A percentile compares a stretch with the other conserved stretches of the same genome.
These are phyloP conservation scores for Torulaspora quercuum DNA, from an alignment of 805 yeast genomes.

Conservation along the genomic window DNA sequence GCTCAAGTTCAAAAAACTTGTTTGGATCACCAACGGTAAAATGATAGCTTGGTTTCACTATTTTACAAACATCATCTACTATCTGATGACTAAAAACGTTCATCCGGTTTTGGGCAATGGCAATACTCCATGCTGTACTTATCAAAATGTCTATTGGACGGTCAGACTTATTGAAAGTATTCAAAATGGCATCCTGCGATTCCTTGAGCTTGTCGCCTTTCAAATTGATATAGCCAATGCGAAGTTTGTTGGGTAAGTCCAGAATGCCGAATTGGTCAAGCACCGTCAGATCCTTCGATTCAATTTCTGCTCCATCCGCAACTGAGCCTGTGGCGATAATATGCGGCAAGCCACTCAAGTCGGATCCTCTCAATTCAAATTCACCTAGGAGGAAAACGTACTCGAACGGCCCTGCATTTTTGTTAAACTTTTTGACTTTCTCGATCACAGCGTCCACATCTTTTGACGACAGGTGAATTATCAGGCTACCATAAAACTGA, in stretches of 20 bases:
- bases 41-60: slow-evolving; percentile 60
- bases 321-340: slow-evolving; percentile 12
- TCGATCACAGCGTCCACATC: slow-evolving; percentile 36
- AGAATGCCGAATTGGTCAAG: slow-evolving; percentile 39
- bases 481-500: slow-evolving; percentile 12
- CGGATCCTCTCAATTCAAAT: slow-evolving; percentile 17
- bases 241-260: slow-evolving; percentile 45
- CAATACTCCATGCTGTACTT: slow-evolving; percentile 58
- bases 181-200: slow-evolving; percentile 29
- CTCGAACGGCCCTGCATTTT: slow-evolving; percentile 66
- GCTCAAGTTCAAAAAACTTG: slow-evolving; percentile 50
- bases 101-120: slow-evolving; percentile 45
- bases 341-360: slow-evolving; percentile 22
- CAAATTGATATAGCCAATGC: slow-evolving; percentile 46
- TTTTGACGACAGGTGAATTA: slow-evolving; percentile 20
- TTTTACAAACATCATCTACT: slow-evolving; percentile 47
- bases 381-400: slow-evolving; percentile 53
- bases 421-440: slow-evolving; percentile 48
- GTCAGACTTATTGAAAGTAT: slow-evolving; percentile 13
- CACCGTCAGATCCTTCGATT: slow-evolving; percentile 28
- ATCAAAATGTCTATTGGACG: slow-evolving; percentile 52
- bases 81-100: slow-evolving; percentile 44
- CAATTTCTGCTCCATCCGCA: slow-evolving; percentile 1
- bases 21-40: slow-evolving; percentile 47
- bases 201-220: slow-evolving; percentile 16